Base-by-base conservation (phyloP, 2,329 filamentous ascomycete genomes). In the Fusarium oligoseptatum region DNA sequence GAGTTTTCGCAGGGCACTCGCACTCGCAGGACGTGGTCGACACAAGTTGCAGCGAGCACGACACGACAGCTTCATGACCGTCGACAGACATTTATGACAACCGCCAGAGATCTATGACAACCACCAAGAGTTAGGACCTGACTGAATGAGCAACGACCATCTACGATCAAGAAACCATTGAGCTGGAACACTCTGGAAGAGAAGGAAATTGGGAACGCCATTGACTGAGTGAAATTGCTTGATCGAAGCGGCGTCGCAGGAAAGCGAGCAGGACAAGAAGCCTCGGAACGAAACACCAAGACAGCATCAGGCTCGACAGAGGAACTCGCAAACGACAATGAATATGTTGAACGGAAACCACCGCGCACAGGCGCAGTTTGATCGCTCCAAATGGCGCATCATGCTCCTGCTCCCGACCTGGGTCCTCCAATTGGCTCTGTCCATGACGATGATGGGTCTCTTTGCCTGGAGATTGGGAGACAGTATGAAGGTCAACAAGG, bases 391-490 rank as follows among this genome's bases (percentile, higher is more conserved):
- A 78, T 91, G 89, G 89, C 84, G 84, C 63, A 82, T 85, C 66
- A 76, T 76, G 55, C 62, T 90, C 5, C 80, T 91, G 29, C 70
- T 87, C 2, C 88, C 88, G 8, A 82, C 84, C 50, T 91, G 89
- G 89, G 75, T 80, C 9, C 72, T 86, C 6, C 88, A 91, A 78
- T 78, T 88, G 5, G 75, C 80, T 4, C 79, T 90, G 20, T 79
- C 88, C 50, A 76, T 87, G 60, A 77, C 83, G 43, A 80, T 89
- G 67, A 84, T 88, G 77, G 88, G 86, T 15, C 79, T 90, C 9
- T 90, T 90, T 73, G 83, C 87, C 32, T 89, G 87, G 80, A 85
- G 88, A 14, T 82, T 91, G 9, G 86, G 85, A 32, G 82, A 85
- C 55, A 88, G 87, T 0, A 75, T 87, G 32, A 81, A 81, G 22